Evolutionary conservation across 179 eudicot species (phyloP), one percentile per base, ranked within the genome.

Genomic region (Actinidia polygama): DNA sequence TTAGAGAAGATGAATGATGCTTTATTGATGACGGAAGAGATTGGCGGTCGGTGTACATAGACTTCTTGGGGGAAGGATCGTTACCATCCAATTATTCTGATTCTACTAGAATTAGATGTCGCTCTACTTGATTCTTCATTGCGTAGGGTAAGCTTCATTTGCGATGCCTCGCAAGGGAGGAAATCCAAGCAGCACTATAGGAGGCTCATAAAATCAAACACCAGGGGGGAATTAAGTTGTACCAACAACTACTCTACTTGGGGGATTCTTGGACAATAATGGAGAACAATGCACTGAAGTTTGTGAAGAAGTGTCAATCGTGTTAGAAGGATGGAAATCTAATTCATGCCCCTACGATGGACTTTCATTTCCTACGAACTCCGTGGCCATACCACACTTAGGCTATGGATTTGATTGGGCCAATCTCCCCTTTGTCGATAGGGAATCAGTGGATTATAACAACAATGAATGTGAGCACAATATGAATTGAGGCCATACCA

Each of bases 121-220:
- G 36, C 36, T 30, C 36, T 30, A 2, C 11, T 7, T 0, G 55
- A 51, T 51, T 51, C 23, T 23, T 63, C 26, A 0, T 63, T 7
- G 14, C 7, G 1, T 6, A 63, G 3, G 11, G 7, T 3, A 0
- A 7, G 0, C 10, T 63, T 3, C 36, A 7, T 10, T 10, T 21
- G 3, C 10, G 36, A 8, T 63, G 68, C 4, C 0, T 63, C n/a
- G 26, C 12, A 4, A 3, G 16, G 4, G 3, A 10, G 0, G 40
- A 24, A 0, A 10, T 24, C 0, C 1, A 3, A 2, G 16, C 3
- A 36, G 5, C 4, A 0, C 6, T 24, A 1, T 1, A 10, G 1
- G 10, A 1, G 19, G 30, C 2, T 3, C 67, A n/a, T 6, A 9
- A 62, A 21, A 6, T n/a, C 0, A 10, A 21, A 21, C 67, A 67